Conservation (phyloP, 768 basidiomycete genomes). For the Sporobolomyces pararoseus region DNA sequence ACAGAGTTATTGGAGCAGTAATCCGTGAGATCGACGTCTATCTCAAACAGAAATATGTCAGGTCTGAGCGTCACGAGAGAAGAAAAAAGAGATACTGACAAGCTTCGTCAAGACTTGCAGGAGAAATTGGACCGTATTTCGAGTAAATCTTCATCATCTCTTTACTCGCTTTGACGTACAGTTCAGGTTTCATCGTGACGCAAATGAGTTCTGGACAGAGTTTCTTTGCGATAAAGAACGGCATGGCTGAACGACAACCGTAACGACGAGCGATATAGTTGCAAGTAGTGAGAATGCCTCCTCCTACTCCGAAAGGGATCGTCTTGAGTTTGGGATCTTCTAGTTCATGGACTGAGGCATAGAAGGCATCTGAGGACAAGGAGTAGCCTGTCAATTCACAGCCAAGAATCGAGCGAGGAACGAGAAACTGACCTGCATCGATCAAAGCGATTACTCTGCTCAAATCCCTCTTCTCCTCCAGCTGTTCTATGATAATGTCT, state of each 20-base stretch:
- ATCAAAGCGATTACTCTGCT: conserved; percentile 83
- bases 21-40: conserved; percentile 63
- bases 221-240: conserved; percentile 91
- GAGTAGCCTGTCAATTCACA: no score
- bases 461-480: conserved; percentile 71
- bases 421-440: conserved; percentile 87
- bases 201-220: conserved; percentile 84
- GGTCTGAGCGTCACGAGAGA: not conserved
- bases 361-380: conserved; percentile 50
- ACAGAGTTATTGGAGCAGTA: conserved; percentile 70
- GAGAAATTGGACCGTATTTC: conserved; percentile 54
- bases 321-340: conserved; percentile 48
- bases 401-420: conserved; percentile 55
- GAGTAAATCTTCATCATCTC: conserved; percentile 65
- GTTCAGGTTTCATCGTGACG: conserved; percentile 50
- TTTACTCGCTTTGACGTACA: conserved; percentile 47
- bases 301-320: conserved; percentile 62
- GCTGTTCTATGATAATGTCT: conserved; percentile 54
- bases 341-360: conserved; percentile 52
- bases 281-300: conserved; percentile 75
- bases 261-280: conserved; percentile 42
- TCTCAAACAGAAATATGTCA: no score
- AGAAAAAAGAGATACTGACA: conserved; percentile 44
- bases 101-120: conserved; percentile 79
- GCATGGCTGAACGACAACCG: conserved; percentile 77